These are phyloP conservation scores for Spergularia bocconei DNA, from an alignment of 148 eudicot genomes.

Conservation along the genomic window DNA sequence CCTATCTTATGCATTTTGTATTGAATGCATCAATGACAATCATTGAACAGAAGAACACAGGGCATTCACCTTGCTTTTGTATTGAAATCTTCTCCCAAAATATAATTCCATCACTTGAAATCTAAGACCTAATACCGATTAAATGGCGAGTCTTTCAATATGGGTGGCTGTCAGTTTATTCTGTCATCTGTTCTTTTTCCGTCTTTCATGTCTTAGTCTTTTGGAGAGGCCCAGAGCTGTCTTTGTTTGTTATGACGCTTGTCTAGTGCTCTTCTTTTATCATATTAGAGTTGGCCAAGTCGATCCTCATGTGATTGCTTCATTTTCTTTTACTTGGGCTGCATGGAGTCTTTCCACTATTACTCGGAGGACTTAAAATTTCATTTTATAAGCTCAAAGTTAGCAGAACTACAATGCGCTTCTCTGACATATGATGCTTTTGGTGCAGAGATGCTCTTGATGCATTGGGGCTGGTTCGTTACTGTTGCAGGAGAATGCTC, in stretches of 20 bases:
- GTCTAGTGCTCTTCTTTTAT: not conserved
- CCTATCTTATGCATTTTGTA: not conserved
- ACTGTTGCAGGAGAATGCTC: conserved; percentile 95
- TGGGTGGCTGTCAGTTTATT: too few species aligned
- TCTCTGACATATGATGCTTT: conserved; percentile 8
- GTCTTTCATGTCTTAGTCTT: not conserved
- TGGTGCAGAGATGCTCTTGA: conserved; percentile 87
- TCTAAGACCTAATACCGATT: too few species aligned
- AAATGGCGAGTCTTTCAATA: too few species aligned
- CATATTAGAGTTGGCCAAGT: not conserved
- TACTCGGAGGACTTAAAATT: not conserved
- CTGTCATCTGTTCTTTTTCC: not conserved
- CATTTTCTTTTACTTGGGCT: too few species aligned
- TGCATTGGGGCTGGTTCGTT: conserved; percentile 85
- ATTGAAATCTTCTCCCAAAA: too few species aligned
- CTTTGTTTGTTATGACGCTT: not conserved
- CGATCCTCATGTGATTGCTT: too few species aligned
- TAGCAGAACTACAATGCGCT: not conserved
- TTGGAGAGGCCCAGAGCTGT: too few species aligned
- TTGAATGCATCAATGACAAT: not conserved
- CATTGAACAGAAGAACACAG: not conserved
- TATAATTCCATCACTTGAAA: too few species aligned
- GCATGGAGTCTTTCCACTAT: too few species aligned
- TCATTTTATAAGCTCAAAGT: not conserved
- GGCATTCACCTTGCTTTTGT: too few species aligned